These are phyloP conservation scores for Dillenia turbinata DNA, from an alignment of 164 flowering plant species.

Conservation along the genomic window DNA sequence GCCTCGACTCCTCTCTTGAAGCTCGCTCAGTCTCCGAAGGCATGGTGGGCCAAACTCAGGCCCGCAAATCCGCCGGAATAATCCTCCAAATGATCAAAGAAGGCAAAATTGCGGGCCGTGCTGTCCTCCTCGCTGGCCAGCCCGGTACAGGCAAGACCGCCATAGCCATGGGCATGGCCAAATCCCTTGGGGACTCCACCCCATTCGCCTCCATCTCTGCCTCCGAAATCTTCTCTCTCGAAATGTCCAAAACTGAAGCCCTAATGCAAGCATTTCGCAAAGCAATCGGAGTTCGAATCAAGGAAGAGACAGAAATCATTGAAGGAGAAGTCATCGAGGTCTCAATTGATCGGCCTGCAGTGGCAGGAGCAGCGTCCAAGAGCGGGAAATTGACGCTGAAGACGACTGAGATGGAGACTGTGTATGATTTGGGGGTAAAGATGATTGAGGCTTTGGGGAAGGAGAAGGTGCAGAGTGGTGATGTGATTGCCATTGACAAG, in stretches of 20 bases:
- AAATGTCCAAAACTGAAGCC: slow-evolving; percentile 91
- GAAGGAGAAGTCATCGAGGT: slow-evolving; percentile 94
- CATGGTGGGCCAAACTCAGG: slow-evolving; percentile 84
- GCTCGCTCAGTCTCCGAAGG: slow-evolving; percentile 80
- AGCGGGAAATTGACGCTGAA: slow-evolving; percentile 86
- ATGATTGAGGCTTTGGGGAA: slow-evolving; percentile 90
- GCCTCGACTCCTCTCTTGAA: slow-evolving; percentile 83
- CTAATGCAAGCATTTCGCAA: slow-evolving; percentile 77
- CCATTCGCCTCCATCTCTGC: slow-evolving; percentile 92
- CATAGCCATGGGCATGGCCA: slow-evolving; percentile 96
- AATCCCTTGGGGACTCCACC: slow-evolving; percentile 81
- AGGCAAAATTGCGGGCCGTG: slow-evolving; percentile 91
- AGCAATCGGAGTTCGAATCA: slow-evolving; percentile 88
- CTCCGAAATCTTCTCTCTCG: slow-evolving; percentile 85
- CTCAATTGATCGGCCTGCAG: slow-evolving; percentile 80
- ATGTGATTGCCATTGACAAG: slow-evolving; percentile 90
- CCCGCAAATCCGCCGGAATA: slow-evolving; percentile 92
- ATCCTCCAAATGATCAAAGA: slow-evolving; percentile 87
- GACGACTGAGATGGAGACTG: slow-evolving; percentile 98
- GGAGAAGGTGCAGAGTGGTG: slow-evolving; percentile 98
- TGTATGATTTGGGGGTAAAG: slow-evolving; percentile 87
- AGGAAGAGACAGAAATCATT: slow-evolving; percentile 87
- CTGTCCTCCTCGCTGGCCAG: slow-evolving; percentile 82
- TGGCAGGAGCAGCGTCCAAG: slow-evolving; percentile 72
- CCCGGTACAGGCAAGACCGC: slow-evolving; percentile 97